Percentiles rank a stretch among this genome's conserved stretches.
phyloP scores from a whole-genome alignment of 2,329 filamentous ascomycete genomes.

The Phyllachora maydis region DNA sequence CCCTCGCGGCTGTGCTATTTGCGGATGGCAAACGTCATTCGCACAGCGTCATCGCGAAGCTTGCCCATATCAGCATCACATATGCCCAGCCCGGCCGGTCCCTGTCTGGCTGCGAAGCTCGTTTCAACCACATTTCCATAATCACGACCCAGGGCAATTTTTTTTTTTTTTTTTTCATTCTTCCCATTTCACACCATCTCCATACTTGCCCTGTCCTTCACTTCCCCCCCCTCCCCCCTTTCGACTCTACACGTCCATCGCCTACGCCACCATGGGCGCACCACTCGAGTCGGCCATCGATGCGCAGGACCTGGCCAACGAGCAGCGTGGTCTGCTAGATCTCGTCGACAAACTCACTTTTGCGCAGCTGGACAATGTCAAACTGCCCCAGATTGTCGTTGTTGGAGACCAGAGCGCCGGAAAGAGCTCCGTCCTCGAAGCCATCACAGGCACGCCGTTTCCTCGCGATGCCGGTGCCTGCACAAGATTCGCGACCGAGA shows the following conservation, averaged over 20 bases:
- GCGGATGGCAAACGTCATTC: no score
- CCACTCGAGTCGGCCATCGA: conserved; percentile 26
- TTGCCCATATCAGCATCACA: no score
- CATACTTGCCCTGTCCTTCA: neutral
- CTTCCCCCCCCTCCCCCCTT: neutral
- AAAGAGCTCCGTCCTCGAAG: conserved; percentile 42
- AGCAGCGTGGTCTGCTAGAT: conserved; percentile 35
- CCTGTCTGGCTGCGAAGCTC: no score
- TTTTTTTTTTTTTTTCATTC: neutral
- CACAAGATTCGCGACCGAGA: conserved; percentile 39
- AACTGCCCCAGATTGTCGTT: conserved; percentile 32
- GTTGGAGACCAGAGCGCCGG: conserved; percentile 44
- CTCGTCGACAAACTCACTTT: conserved; percentile 22
- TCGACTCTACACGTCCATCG: neutral
- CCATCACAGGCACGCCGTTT: conserved; percentile 40
- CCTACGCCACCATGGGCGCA: conserved; percentile 7
- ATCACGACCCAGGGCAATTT: neutral
- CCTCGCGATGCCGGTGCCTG: conserved; percentile 38
- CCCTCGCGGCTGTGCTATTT: no score
- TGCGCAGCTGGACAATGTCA: conserved; percentile 13
- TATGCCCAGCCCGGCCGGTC: no score
- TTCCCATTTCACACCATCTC: neutral
- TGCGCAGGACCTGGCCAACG: conserved; percentile 25
- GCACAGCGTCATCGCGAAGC: no score
- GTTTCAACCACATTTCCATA: no score